A percentile compares a stretch with the other conserved stretches of the same genome.
phyloP scores from a whole-genome alignment of 345 rosid genomes.

The Corchorus olitorius region DNA sequence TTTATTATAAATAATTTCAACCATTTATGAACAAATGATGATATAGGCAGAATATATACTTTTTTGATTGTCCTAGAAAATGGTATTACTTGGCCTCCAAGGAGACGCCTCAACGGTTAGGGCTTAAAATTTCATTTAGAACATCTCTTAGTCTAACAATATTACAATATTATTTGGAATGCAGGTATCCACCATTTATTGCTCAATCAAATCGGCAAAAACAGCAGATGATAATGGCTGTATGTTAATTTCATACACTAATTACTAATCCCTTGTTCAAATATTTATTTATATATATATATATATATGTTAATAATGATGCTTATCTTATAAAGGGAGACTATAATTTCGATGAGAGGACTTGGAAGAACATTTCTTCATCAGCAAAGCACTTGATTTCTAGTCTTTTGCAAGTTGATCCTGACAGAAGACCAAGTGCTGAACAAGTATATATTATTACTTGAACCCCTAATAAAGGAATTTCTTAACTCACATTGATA shows the following conservation, averaged over 20 bases:
- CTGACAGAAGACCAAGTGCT: conserved; percentile 61
- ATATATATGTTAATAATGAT: not conserved
- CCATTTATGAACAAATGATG: too few species aligned
- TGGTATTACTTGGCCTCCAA: too few species aligned
- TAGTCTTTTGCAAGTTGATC: conserved; percentile 60
- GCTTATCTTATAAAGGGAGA: conserved; percentile 44
- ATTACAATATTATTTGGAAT: not conserved
- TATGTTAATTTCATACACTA: conserved; percentile 23
- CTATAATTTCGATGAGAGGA: conserved; percentile 58
- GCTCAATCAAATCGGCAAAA: conserved; percentile 66
- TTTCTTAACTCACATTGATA: not conserved
- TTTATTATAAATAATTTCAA: not conserved
- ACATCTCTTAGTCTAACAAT: not conserved
- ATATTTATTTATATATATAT: not conserved
- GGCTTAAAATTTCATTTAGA: not conserved
- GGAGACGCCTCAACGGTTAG: too few species aligned
- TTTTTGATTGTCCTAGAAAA: too few species aligned
- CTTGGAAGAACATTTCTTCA: conserved; percentile 62
- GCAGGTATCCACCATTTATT: conserved; percentile 70
- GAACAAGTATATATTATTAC: conserved; percentile 32
- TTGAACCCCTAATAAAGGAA: not conserved
- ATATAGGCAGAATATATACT: too few species aligned
- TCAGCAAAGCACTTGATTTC: conserved; percentile 63
- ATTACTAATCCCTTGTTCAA: not conserved
- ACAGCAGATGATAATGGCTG: conserved; percentile 62